Percentiles rank a stretch among this genome's conserved stretches.
Evolutionary conservation across 2,329 filamentous ascomycete species (phyloP).

Genomic region (Lecanicillium sp.): DNA sequence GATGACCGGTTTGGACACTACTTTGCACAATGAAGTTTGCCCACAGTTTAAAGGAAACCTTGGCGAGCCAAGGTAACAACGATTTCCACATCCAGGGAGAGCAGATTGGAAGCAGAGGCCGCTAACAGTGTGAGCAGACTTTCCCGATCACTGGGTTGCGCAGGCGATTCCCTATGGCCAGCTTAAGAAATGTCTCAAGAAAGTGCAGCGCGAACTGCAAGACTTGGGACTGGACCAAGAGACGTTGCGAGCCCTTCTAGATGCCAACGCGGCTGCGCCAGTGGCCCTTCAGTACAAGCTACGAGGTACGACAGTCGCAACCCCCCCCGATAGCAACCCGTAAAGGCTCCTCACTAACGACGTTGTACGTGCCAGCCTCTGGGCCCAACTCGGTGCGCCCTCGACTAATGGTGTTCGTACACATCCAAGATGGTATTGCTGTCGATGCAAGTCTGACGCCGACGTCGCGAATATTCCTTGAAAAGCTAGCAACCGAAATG

Average conservation of each 20-base stretch:
- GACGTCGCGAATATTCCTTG: conserved; percentile 55
- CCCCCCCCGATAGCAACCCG: no score
- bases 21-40: conserved; percentile 70
- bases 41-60: conserved; percentile 63
- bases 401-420: conserved; percentile 62
- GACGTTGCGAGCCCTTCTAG: conserved; percentile 59
- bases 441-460: conserved; percentile 62
- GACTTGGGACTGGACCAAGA: conserved; percentile 64
- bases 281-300: conserved; percentile 48
- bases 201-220: conserved; percentile 63
- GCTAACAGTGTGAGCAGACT: conserved; percentile 36
- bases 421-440: conserved; percentile 57
- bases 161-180: conserved; percentile 76
- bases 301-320: conserved; percentile 29
- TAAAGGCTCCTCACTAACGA: conserved; percentile 1
- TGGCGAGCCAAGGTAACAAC: conserved; percentile 54
- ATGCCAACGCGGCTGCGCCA: conserved; percentile 37
- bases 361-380: conserved; percentile 18
- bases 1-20: background rate
- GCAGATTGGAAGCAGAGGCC: background rate
- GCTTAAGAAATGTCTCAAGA: conserved; percentile 84
- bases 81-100: background rate
- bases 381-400: conserved; percentile 49
- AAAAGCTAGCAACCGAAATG: conserved; percentile 45
- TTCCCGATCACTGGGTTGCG: conserved; percentile 64